Conservation (phyloP, 176 grass and related monocot species). For the Urochloa ruziziensis region DNA sequence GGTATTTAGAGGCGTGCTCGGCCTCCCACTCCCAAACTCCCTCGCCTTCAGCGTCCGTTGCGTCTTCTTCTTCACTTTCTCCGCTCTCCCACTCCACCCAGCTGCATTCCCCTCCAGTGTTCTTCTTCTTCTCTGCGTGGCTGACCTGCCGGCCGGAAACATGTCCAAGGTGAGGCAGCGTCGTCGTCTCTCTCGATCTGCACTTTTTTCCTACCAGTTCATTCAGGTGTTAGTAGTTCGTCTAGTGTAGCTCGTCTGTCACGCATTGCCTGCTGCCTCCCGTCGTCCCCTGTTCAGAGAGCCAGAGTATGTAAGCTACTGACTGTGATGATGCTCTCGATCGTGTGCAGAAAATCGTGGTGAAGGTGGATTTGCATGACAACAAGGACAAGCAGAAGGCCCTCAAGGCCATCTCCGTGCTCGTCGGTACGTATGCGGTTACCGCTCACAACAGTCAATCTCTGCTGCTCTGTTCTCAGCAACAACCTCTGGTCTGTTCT, state of each 20-base stretch:
- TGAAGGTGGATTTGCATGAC: conserved; percentile 75
- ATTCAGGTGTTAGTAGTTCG: too few relatives aligned
- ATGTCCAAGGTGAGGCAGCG: conserved; percentile 45
- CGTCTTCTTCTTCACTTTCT: neutral
- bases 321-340: neutral
- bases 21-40: neutral
- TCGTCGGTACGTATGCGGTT: conserved; percentile 37
- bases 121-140: neutral
- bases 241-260: neutral
- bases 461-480: too few relatives aligned
- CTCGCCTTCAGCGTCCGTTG: neutral
- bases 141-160: too few relatives aligned
- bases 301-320: neutral
- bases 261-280: neutral
- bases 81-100: neutral
- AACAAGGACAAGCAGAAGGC: conserved; percentile 95
- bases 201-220: too few relatives aligned
- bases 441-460: neutral
- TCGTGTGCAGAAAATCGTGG: conserved; percentile 66
- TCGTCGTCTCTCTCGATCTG: neutral
- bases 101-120: neutral
- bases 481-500: neutral
- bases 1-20: conserved; percentile 30
- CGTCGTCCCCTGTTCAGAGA: neutral
- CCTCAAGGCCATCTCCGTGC: conserved; percentile 72